A percentile compares a stretch with the other conserved stretches of the same genome.
Evolutionary conservation across 345 rosid genomes (phyloP).

Genomic region (Passiflora organensis): DNA sequence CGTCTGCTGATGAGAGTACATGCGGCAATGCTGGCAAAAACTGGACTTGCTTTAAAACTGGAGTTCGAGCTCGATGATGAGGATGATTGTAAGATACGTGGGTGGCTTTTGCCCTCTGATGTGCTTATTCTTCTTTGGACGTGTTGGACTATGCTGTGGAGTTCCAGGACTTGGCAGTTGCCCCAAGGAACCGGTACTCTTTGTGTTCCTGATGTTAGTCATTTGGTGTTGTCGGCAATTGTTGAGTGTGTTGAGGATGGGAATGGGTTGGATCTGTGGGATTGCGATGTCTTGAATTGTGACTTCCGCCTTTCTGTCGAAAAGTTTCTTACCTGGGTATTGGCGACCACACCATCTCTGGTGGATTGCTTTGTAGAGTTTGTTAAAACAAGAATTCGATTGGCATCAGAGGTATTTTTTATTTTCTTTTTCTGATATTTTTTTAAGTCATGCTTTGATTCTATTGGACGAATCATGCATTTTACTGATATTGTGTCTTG

Average conservation of each 20-base stretch:
- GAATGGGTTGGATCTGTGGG: constrained; percentile 48
- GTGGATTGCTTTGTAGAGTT: too few relatives aligned
- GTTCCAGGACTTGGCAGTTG: constrained; percentile 25
- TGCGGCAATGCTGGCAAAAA: constrained; percentile 24
- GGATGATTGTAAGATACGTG: constrained; percentile 56
- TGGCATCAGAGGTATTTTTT: constrained; percentile 24
- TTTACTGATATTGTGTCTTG: too few relatives aligned
- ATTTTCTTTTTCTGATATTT: too few relatives aligned
- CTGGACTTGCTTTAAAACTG: constrained; percentile 46
- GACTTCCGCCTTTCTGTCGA: constrained; percentile 55
- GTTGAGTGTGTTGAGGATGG: constrained; percentile 51
- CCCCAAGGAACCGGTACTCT: constrained; percentile 21
- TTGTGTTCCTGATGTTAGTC: constrained; percentile 57
- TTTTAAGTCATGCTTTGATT: too few relatives aligned
- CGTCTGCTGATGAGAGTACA: constrained; percentile 53
- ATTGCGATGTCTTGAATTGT: constrained; percentile 40
- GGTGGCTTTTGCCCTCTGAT: constrained; percentile 44
- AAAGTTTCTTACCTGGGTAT: constrained; percentile 36
- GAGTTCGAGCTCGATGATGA: constrained; percentile 54
- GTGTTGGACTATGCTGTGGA: constrained; percentile 78
- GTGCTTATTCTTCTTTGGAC: constrained; percentile 54
- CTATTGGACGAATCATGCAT: too few relatives aligned
- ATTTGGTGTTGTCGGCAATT: constrained; percentile 57
- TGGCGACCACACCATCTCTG: too few relatives aligned
- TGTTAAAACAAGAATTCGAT: too few relatives aligned